Percentiles rank a stretch among this genome's conserved stretches.
These are phyloP conservation scores for Eimeria falciformis DNA, from an alignment of 169 alveolate genomes.

Conservation along the genomic window DNA sequence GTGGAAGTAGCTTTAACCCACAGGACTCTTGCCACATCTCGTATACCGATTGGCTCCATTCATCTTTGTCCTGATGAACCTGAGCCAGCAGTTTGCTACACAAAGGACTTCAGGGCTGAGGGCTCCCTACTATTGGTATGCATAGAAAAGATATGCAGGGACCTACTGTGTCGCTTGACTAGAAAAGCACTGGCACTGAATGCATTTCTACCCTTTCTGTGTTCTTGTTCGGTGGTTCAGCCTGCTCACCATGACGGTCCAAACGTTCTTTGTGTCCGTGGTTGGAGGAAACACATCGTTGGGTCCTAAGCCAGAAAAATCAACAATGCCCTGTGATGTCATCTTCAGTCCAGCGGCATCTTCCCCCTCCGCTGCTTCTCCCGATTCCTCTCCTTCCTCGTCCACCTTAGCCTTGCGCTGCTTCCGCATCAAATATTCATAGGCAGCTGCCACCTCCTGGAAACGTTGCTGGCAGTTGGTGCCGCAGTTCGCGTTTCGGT, in stretches of 20 bases:
- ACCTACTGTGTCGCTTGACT: too few relatives aligned
- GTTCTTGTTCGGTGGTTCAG: too few relatives aligned
- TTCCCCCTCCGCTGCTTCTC: constrained; percentile 22
- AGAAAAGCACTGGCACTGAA: too few relatives aligned
- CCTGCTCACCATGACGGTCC: constrained; percentile 70
- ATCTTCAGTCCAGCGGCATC: background rate
- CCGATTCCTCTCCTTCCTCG: constrained; percentile 11
- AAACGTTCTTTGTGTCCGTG: constrained; percentile 43
- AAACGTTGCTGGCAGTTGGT: constrained; percentile 72
- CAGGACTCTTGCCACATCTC: constrained; percentile 74
- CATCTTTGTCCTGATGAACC: constrained; percentile 71
- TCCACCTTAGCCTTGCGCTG: constrained; percentile 17
- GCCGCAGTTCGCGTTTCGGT: constrained; percentile 70
- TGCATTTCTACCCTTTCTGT: too few relatives aligned
- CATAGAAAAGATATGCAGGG: background rate
- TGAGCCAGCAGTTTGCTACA: background rate
- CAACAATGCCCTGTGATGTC: constrained; percentile 59
- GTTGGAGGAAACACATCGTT: constrained; percentile 60
- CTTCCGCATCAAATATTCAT: constrained; percentile 57
- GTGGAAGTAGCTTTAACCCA: background rate
- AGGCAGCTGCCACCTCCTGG: constrained; percentile 68
- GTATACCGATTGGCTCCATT: constrained; percentile 61
- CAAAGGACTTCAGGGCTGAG: background rate
- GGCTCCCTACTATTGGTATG: background rate
- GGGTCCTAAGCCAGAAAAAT: constrained; percentile 44